phyloP scores from a whole-genome alignment of 176 grass and related monocot species.

The Microstegium vimineum region DNA sequence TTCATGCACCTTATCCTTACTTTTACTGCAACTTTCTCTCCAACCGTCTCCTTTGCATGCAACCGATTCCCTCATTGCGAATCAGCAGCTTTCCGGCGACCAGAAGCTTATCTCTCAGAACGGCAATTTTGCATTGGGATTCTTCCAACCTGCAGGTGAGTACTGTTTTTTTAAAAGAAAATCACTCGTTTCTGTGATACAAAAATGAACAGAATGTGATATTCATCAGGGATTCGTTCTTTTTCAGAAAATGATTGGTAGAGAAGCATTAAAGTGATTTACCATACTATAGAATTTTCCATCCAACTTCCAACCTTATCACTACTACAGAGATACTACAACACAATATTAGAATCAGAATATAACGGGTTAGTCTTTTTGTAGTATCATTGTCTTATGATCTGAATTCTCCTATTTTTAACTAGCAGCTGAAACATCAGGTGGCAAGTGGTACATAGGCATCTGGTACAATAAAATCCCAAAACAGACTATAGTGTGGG shows the following conservation, averaged over 20 bases:
- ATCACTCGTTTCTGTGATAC: neutral
- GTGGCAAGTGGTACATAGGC: conserved; percentile 28
- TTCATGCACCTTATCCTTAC: neutral
- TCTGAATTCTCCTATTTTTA: neutral
- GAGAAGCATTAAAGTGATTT: too few relatives aligned
- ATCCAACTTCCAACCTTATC: neutral
- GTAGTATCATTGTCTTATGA: neutral
- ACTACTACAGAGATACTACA: neutral
- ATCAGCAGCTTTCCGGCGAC: conserved; percentile 10
- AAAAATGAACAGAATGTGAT: neutral
- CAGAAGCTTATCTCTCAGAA: conserved; percentile 30
- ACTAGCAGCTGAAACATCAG: conserved; percentile 6
- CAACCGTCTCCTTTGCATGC: neutral
- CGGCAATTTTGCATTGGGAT: conserved; percentile 27
- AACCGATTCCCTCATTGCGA: neutral
- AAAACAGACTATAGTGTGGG: conserved; percentile 37
- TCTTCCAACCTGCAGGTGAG: conserved; percentile 29
- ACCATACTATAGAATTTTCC: neutral
- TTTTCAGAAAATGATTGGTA: neutral
- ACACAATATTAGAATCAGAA: neutral
- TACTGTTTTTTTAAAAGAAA: neutral
- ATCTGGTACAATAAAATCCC: conserved; percentile 52
- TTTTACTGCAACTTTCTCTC: neutral
- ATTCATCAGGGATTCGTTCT: neutral
- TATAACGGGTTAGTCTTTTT: neutral